phyloP scores from a whole-genome alignment of 2,329 filamentous ascomycete species.

The Ascochyta lentis region DNA sequence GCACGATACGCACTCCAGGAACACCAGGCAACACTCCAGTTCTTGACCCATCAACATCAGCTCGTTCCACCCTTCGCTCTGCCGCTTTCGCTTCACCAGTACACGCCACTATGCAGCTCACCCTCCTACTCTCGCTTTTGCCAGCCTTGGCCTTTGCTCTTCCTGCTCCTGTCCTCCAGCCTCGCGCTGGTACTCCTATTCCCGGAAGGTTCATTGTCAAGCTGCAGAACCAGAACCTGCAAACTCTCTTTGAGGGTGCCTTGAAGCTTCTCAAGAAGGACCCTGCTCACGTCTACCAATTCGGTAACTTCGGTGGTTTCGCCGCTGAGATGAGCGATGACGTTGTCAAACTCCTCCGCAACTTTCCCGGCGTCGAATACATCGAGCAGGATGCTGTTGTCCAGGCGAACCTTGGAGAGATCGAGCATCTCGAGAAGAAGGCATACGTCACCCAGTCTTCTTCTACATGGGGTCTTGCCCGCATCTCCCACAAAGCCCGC shows the following conservation, averaged over 20 bases:
- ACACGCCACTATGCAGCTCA: constrained; percentile 49
- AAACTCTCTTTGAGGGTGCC: constrained; percentile 36
- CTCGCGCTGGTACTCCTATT: constrained; percentile 47
- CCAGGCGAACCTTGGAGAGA: constrained; percentile 34
- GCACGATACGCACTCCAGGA: constrained; percentile 15
- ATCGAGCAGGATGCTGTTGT: constrained; percentile 51
- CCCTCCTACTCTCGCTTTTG: constrained; percentile 47
- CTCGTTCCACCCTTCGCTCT: constrained; percentile 21
- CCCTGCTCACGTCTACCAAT: constrained; percentile 46
- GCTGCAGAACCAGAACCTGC: constrained; percentile 48
- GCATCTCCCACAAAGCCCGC: constrained; percentile 46
- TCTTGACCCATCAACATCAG: constrained; percentile 29
- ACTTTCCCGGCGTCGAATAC: constrained; percentile 45
- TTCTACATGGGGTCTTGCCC: constrained; percentile 52
- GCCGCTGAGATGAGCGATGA: constrained; percentile 44
- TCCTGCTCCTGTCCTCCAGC: constrained; percentile 49
- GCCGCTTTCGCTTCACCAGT: constrained; percentile 18
- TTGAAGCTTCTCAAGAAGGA: constrained; percentile 34
- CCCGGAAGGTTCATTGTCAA: constrained; percentile 56
- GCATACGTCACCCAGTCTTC: constrained; percentile 49
- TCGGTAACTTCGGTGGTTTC: constrained; percentile 50
- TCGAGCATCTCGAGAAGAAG: constrained; percentile 34
- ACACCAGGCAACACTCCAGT: constrained; percentile 38
- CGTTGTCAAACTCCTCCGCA: constrained; percentile 37
- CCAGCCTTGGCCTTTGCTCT: constrained; percentile 45